phyloP scores from a whole-genome alignment of 768 basidiomycete genomes.

The Calocybe gangraenosa region DNA sequence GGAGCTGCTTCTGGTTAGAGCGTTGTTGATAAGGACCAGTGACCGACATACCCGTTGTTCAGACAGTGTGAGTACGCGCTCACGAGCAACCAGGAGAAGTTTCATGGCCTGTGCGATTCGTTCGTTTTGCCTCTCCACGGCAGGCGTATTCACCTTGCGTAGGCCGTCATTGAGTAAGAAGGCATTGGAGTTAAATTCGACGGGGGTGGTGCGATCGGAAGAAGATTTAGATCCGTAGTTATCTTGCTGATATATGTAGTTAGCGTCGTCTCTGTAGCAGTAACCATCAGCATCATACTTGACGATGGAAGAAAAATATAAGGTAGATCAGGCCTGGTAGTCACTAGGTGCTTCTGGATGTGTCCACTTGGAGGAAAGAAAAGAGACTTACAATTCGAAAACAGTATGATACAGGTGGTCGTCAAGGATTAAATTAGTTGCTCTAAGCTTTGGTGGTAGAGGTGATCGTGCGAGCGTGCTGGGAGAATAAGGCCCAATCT shows the following conservation, averaged over 20 bases:
- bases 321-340: too few relatives aligned
- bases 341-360: too few relatives aligned
- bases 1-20: slow-evolving; percentile 30
- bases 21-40: background rate
- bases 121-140: slow-evolving; percentile 56
- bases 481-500: slow-evolving; percentile 84
- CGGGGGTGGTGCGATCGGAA: slow-evolving; percentile 29
- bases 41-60: slow-evolving; percentile 61
- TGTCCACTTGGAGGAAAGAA: background rate
- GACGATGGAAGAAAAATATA: too few relatives aligned
- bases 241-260: slow-evolving; percentile 39
- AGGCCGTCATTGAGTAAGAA: slow-evolving; percentile 9
- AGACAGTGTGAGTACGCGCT: slow-evolving; percentile 67
- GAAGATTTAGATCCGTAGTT: slow-evolving; percentile 31
- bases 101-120: slow-evolving; percentile 60
- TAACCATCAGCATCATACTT: background rate
- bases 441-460: slow-evolving; percentile 70
- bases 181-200: slow-evolving; percentile 14
- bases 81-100: slow-evolving; percentile 63
- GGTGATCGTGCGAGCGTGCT: slow-evolving; percentile 70
- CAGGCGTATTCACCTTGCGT: slow-evolving; percentile 32
- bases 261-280: slow-evolving; percentile 36
- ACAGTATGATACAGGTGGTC: slow-evolving; percentile 53
- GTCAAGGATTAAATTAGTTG: slow-evolving; percentile 65
- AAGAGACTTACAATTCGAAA: slow-evolving; percentile 40